A percentile compares a stretch with the other conserved stretches of the same genome.
Evolutionary conservation across 1,284 basidiomycete genomes (phyloP).

Genomic region (Rhodotorula sp.): DNA sequence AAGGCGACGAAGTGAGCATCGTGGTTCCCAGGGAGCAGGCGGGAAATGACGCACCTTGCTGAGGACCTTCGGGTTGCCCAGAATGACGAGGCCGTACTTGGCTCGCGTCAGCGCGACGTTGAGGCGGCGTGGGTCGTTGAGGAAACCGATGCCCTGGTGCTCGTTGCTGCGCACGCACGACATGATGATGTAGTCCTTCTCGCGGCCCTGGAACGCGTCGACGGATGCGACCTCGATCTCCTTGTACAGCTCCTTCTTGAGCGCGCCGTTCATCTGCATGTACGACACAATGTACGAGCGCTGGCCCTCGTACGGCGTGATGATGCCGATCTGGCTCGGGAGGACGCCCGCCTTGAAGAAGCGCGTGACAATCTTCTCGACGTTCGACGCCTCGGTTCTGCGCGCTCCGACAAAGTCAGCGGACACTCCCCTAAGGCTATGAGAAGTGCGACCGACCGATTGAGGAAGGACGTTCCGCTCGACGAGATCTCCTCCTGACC

Average conservation of each 20-base stretch:
- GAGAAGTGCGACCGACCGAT: slow-evolving; percentile 60
- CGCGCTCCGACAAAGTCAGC: slow-evolving; percentile 29
- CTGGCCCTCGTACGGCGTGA: slow-evolving; percentile 98
- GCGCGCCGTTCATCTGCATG: slow-evolving; percentile 97
- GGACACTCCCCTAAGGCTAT: neutral
- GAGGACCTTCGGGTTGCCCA: slow-evolving; percentile 97
- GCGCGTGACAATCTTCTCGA: slow-evolving; percentile 99
- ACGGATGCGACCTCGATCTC: slow-evolving; percentile 99
- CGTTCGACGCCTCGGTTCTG: slow-evolving; percentile 96
- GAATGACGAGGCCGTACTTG: slow-evolving; percentile 95
- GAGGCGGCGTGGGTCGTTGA: slow-evolving; percentile 93
- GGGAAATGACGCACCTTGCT: slow-evolving; percentile 73
- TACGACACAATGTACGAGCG: slow-evolving; percentile 98
- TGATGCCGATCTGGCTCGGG: slow-evolving; percentile 93
- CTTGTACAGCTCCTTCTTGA: slow-evolving; percentile 99
- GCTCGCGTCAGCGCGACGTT: slow-evolving; percentile 97
- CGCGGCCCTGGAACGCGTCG: slow-evolving; percentile 98
- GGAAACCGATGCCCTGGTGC: slow-evolving; percentile 98
- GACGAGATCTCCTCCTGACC: slow-evolving; percentile 99
- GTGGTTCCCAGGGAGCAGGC: neutral
- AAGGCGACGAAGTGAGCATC: slow-evolving; percentile 2
- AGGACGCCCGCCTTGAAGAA: slow-evolving; percentile 99
- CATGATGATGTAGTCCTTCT: slow-evolving; percentile 99
- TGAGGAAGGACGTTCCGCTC: slow-evolving; percentile 97
- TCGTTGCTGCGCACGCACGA: slow-evolving; percentile 99